phyloP scores from a whole-genome alignment of 768 basidiomycete species.

The Tylopilus felleus region DNA sequence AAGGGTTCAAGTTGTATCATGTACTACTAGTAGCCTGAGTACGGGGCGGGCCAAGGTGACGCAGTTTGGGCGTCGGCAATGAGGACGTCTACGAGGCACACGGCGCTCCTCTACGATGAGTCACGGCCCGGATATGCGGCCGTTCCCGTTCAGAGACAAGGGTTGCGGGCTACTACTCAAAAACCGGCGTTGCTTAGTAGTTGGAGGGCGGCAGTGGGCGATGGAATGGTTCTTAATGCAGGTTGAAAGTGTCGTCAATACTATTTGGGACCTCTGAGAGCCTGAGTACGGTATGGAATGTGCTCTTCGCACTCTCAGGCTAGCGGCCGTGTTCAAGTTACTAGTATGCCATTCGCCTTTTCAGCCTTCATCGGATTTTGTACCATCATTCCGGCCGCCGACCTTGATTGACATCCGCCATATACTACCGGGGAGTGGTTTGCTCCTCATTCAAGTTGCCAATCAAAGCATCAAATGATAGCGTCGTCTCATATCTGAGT shows the following conservation, averaged over 20 bases:
- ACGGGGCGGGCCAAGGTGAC: constrained; percentile 31
- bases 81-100: constrained; percentile 90
- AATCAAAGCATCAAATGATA: constrained; percentile 98
- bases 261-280: too few relatives aligned
- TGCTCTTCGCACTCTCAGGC: not conserved
- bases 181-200: constrained; percentile 82
- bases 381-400: constrained; percentile 84
- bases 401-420: constrained; percentile 94
- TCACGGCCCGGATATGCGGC: constrained; percentile 68
- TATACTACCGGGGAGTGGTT: constrained; percentile 81
- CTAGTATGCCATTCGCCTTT: not conserved
- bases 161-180: constrained; percentile 92
- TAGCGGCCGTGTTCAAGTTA: too few relatives aligned
- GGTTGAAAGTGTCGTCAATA: constrained; percentile 97
- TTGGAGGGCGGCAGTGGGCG: constrained; percentile 86
- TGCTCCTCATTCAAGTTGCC: constrained; percentile 86
- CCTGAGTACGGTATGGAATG: constrained; percentile 61
- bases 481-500: constrained; percentile 91
- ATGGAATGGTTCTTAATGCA: constrained; percentile 87
- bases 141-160: constrained; percentile 91
- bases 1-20: too few relatives aligned
- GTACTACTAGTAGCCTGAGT: too few relatives aligned
- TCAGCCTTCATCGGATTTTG: constrained; percentile 82
- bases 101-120: constrained; percentile 90
- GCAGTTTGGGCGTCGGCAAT: constrained; percentile 35